Percentiles rank a stretch among this genome's conserved stretches.
phyloP scores from a whole-genome alignment of 345 rosid species.

The Rhodamnia rubescens region DNA sequence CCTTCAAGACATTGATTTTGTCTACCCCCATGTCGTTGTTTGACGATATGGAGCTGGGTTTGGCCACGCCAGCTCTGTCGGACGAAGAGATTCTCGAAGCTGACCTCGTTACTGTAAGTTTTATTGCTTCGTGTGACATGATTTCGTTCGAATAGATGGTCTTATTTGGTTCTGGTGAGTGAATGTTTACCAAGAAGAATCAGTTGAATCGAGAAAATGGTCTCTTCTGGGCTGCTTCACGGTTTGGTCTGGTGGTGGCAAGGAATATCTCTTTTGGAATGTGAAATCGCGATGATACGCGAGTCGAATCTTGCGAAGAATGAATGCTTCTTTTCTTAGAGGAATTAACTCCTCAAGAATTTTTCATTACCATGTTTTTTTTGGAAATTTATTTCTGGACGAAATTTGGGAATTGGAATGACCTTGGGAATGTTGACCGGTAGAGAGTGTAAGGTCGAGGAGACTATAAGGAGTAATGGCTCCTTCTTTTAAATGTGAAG shows the following conservation, averaged over 20 bases:
- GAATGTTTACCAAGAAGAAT: background rate
- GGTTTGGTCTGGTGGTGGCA: background rate
- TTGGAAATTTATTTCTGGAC: background rate
- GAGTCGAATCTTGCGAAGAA: background rate
- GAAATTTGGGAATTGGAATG: background rate
- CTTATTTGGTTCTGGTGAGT: background rate
- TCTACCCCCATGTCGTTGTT: background rate
- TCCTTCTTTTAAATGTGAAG: background rate
- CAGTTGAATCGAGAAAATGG: background rate
- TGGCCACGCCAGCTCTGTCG: slow-evolving; percentile 25
- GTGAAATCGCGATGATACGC: background rate
- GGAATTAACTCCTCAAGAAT: background rate
- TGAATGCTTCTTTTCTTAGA: background rate
- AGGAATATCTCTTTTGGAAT: background rate
- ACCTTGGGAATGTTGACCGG: background rate
- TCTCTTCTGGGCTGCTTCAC: background rate
- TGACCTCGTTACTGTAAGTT: slow-evolving; percentile 42
- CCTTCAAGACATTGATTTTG: background rate
- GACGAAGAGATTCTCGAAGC: slow-evolving; percentile 51
- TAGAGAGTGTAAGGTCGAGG: background rate
- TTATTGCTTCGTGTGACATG: background rate
- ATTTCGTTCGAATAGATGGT: background rate
- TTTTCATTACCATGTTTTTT: background rate
- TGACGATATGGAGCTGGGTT: slow-evolving; percentile 55
- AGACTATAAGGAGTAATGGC: background rate